These are phyloP conservation scores for Colletotrichum tropicale DNA, from an alignment of 2,329 filamentous ascomycete species.

Conservation along the genomic window DNA sequence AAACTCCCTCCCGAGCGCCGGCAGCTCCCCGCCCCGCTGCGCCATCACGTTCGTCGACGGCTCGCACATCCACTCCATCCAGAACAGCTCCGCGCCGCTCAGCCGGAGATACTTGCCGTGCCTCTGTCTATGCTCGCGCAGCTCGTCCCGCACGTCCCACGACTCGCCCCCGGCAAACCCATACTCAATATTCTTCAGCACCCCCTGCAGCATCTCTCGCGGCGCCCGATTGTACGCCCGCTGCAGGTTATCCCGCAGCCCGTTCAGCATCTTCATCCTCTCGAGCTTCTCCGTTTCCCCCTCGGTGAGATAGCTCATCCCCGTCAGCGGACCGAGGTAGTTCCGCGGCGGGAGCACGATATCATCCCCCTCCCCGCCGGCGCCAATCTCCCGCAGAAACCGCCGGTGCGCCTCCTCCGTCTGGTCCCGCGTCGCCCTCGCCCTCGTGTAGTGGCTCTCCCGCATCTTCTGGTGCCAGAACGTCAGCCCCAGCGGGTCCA, in stretches of 20 bases:
- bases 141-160: neutral
- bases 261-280: slow-evolving; percentile 24
- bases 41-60: slow-evolving; percentile 24
- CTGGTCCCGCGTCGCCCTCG: slow-evolving; percentile 24
- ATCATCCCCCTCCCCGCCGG: neutral
- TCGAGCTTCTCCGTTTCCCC: slow-evolving; percentile 29
- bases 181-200: slow-evolving; percentile 21
- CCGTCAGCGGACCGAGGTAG: slow-evolving; percentile 31
- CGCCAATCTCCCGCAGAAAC: neutral
- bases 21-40: slow-evolving; percentile 22
- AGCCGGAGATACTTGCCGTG: neutral
- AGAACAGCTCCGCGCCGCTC: slow-evolving; percentile 3
- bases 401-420: slow-evolving; percentile 24
- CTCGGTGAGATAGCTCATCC: slow-evolving; percentile 26
- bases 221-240: slow-evolving; percentile 26
- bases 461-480: slow-evolving; percentile 30
- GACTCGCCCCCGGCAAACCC: neutral
- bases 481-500: slow-evolving; percentile 34
- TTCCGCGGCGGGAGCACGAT: slow-evolving; percentile 29
- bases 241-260: slow-evolving; percentile 26
- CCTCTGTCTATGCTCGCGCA: neutral
- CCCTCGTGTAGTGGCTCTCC: slow-evolving; percentile 25
- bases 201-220: slow-evolving; percentile 28
- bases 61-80: slow-evolving; percentile 9
- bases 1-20: slow-evolving; percentile 20